Evolutionary conservation across 2,329 filamentous ascomycete genomes (phyloP).

Genomic region (Cladosporium sp.): DNA sequence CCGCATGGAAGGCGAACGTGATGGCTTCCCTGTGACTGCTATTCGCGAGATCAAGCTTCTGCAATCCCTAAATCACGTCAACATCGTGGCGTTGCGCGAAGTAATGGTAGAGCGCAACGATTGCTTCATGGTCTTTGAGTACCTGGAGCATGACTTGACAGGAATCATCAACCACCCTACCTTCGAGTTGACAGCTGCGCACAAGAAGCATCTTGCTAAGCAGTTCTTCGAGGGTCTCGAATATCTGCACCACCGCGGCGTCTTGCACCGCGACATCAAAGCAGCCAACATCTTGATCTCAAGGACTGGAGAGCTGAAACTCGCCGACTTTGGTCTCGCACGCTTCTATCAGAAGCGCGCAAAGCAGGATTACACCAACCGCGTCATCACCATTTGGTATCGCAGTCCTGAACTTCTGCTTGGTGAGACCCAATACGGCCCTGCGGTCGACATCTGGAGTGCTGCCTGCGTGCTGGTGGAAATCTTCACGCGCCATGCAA

Average conservation of each 20-base stretch:
- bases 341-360: conserved; percentile 93
- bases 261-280: conserved; percentile 96
- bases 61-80: conserved; percentile 80
- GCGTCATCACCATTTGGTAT: conserved; percentile 99
- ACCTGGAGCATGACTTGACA: conserved; percentile 92
- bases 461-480: conserved; percentile 96
- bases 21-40: conserved; percentile 88
- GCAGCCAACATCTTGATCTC: conserved; percentile 95
- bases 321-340: conserved; percentile 94
- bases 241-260: conserved; percentile 90
- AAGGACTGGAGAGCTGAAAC: conserved; percentile 84
- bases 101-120: conserved; percentile 99
- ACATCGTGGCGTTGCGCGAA: conserved; percentile 81
- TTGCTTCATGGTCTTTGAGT: conserved; percentile 99
- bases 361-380: conserved; percentile 94
- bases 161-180: conserved; percentile 92
- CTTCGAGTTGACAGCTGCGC: conserved; percentile 78
- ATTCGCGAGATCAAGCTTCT: conserved; percentile 89
- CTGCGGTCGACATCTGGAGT: conserved; percentile 93
- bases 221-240: conserved; percentile 93
- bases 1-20: conserved; percentile 88
- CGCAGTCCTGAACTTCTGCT: conserved; percentile 86
- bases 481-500: conserved; percentile 89
- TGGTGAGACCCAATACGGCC: conserved; percentile 86
- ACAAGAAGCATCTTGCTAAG: conserved; percentile 90